Evolutionary conservation across 306 rosid species (phyloP).

Genomic region (Malus asiatica): DNA sequence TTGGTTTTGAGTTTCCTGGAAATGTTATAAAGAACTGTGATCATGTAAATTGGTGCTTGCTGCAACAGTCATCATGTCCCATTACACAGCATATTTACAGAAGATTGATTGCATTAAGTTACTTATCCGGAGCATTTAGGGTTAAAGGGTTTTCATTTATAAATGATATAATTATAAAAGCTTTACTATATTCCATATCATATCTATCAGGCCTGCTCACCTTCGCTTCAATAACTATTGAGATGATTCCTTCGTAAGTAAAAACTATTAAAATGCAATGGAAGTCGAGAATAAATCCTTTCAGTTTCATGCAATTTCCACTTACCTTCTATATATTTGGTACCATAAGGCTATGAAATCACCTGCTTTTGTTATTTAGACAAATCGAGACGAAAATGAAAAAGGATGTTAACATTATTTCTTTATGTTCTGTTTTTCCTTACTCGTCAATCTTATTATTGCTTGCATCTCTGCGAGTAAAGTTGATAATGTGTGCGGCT

Average conservation of each 20-base stretch:
- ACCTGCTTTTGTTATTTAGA: neutral
- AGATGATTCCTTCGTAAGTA: neutral
- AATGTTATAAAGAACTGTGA: neutral
- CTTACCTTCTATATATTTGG: neutral
- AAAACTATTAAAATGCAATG: neutral
- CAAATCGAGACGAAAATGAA: neutral
- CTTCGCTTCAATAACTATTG: neutral
- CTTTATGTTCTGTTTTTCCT: neutral
- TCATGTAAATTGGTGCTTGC: neutral
- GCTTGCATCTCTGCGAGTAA: neutral
- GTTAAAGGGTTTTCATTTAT: neutral
- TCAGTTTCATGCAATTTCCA: neutral
- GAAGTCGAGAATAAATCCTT: neutral
- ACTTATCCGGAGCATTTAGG: neutral
- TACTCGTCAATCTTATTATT: neutral
- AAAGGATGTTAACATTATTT: neutral
- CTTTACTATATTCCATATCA: neutral
- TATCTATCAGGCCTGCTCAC: neutral
- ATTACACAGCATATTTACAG: too few relatives aligned
- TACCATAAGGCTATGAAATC: too few relatives aligned
- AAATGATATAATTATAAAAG: neutral
- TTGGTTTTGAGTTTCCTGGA: neutral
- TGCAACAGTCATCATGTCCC: neutral
- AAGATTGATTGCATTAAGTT: too few relatives aligned
- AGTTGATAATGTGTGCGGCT: neutral